phyloP scores from a whole-genome alignment of 768 basidiomycete genomes.

The Phylloporus rhodoxanthus region DNA sequence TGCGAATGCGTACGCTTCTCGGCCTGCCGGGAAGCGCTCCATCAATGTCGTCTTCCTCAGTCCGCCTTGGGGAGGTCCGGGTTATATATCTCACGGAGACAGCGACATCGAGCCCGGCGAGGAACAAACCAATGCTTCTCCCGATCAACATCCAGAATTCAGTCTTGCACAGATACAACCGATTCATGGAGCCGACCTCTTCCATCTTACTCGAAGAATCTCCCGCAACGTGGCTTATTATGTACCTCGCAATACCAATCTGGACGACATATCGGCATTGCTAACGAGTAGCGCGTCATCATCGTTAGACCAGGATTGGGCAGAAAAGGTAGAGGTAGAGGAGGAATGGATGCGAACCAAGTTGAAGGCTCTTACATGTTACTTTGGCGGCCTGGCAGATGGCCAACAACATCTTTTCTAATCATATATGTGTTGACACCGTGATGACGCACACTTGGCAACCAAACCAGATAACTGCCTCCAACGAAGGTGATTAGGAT shows the following conservation, averaged over 20 bases:
- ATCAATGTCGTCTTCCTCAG: slow-evolving; percentile 91
- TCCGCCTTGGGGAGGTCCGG: slow-evolving; percentile 93
- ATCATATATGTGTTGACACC: background rate
- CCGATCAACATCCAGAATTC: slow-evolving; percentile 47
- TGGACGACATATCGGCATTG: slow-evolving; percentile 66
- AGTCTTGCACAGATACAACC: slow-evolving; percentile 70
- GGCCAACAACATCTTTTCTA: slow-evolving; percentile 64
- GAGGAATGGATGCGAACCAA: slow-evolving; percentile 96
- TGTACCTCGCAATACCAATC: slow-evolving; percentile 73
- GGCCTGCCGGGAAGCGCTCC: slow-evolving; percentile 34
- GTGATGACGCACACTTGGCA: background rate
- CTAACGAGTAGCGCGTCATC: slow-evolving; percentile 17
- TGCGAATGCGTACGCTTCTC: slow-evolving; percentile 47
- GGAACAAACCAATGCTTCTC: background rate
- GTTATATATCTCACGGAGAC: slow-evolving; percentile 42
- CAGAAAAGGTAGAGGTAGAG: slow-evolving; percentile 80
- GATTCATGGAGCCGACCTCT: slow-evolving; percentile 78
- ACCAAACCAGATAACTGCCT: background rate
- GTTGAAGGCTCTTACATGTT: slow-evolving; percentile 90
- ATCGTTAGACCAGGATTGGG: slow-evolving; percentile 4
- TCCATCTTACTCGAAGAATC: slow-evolving; percentile 61
- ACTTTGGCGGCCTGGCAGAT: slow-evolving; percentile 77
- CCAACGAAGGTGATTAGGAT: too few species aligned
- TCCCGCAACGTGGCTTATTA: slow-evolving; percentile 86
- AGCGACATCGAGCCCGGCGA: background rate